Conservation (phyloP, 2,329 filamentous ascomycete species). For the Aspergillus floridensis region DNA sequence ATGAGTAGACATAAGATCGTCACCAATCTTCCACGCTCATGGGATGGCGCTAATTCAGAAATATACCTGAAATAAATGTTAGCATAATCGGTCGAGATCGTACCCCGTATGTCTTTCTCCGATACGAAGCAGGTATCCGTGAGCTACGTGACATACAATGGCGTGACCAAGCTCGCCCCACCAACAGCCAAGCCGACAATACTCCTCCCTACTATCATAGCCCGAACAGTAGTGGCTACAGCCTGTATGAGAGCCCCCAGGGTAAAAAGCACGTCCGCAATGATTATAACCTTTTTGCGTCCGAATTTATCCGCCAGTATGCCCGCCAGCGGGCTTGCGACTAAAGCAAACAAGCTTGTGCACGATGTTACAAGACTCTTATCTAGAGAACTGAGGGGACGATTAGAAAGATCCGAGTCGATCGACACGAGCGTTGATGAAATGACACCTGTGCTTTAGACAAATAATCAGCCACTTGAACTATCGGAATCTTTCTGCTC, state of each 20-base stretch:
- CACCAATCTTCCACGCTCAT: conserved; percentile 73
- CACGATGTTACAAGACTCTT: conserved; percentile 59
- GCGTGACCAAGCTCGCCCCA: conserved; percentile 69
- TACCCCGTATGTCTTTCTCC: not conserved
- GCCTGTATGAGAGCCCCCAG: conserved; percentile 47
- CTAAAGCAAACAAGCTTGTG: conserved; percentile 57
- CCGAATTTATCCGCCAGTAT: conserved; percentile 51
- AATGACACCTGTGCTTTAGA: conserved; percentile 57
- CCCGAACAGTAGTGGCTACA: conserved; percentile 39
- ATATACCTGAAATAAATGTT: conserved; percentile 59
- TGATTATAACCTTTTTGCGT: conserved; percentile 48
- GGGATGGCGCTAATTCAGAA: conserved; percentile 75
- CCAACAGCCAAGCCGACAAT: conserved; percentile 50
- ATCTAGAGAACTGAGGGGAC: conserved; percentile 52
- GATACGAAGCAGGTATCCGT: not conserved
- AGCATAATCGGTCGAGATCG: not conserved
- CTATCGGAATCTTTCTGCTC: not conserved
- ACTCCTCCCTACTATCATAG: conserved; percentile 48
- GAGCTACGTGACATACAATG: conserved; percentile 52
- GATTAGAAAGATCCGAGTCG: conserved; percentile 51
- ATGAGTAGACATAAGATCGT: conserved; percentile 81
- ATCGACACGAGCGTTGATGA: conserved; percentile 60
- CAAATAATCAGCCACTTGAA: conserved; percentile 14
- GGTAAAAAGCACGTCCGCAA: conserved; percentile 47
- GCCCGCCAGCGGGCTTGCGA: conserved; percentile 56